A percentile compares a stretch with the other conserved stretches of the same genome.
These are phyloP conservation scores for Eimeria acervulina DNA, from an alignment of 169 alveolate species.

Conservation along the genomic window DNA sequence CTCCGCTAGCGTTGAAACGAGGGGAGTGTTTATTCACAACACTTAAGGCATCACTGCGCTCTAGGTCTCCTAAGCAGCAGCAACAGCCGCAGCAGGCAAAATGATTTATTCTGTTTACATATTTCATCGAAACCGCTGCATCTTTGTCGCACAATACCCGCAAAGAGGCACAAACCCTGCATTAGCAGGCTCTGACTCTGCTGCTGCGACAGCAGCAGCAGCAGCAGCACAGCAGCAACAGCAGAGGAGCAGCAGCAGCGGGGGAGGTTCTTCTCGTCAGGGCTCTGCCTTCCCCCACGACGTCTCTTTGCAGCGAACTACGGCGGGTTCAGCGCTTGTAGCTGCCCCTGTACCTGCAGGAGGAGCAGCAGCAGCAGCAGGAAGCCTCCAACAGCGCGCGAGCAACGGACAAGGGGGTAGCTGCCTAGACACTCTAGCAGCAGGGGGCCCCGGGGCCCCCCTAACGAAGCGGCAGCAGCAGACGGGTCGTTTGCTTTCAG, in stretches of 20 bases:
- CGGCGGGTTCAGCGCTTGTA: slow-evolving; percentile 12
- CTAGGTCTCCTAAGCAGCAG: too few species aligned
- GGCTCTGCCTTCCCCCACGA: too few species aligned
- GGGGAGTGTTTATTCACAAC: neutral
- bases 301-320: too few species aligned
- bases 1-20: too few species aligned
- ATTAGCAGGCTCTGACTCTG: neutral
- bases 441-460: too few species aligned
- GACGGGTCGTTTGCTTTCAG: slow-evolving; percentile 37
- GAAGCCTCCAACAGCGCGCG: too few species aligned
- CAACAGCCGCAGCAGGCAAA: slow-evolving; percentile 48
- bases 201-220: slow-evolving; percentile 24
- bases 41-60: too few species aligned
- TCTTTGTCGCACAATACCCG: slow-evolving; percentile 36
- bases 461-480: slow-evolving; percentile 70
- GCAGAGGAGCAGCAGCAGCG: slow-evolving; percentile 41
- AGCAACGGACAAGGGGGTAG: slow-evolving; percentile 8
- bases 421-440: neutral
- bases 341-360: neutral
- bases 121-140: slow-evolving; percentile 59
- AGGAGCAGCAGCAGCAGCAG: slow-evolving; percentile 25
- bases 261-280: neutral
- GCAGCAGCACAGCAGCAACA: slow-evolving; percentile 22
- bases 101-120: slow-evolving; percentile 70
- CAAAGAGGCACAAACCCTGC: neutral